phyloP scores from a whole-genome alignment of 768 basidiomycete genomes.

The Leccinum truebloodii region DNA sequence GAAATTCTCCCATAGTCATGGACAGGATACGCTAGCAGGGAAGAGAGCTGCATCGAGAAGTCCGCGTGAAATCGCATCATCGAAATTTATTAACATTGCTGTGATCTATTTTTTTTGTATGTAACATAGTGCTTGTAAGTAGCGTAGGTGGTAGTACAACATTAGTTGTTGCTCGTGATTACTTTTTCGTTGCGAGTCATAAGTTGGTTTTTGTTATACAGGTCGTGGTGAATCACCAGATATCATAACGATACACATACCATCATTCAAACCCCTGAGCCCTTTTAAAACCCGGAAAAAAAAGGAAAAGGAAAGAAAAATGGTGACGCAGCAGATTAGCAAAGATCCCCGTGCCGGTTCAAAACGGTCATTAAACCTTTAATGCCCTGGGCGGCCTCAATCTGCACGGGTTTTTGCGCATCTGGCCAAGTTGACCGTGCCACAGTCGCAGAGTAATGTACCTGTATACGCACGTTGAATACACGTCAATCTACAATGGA shows the following conservation, averaged over 20 bases:
- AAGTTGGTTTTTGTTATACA: conserved; percentile 21
- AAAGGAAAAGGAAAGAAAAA: conserved; percentile 8
- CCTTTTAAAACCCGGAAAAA: conserved; percentile 6
- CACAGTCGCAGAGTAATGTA: conserved; percentile 37
- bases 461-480: conserved; percentile 25
- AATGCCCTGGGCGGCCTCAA: conserved; percentile 37
- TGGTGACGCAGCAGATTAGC: conserved; percentile 13
- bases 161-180: conserved; percentile 22
- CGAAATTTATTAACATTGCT: conserved; percentile 5
- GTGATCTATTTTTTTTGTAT: conserved; percentile 10
- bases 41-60: conserved; percentile 73
- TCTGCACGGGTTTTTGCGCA: conserved; percentile 38
- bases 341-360: conserved; percentile 33
- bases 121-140: conserved; percentile 20
- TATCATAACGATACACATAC: conserved; percentile 25
- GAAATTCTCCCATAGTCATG: conserved; percentile 66
- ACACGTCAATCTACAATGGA: conserved; percentile 10
- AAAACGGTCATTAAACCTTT: conserved; percentile 40
- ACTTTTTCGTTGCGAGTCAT: conserved; percentile 13
- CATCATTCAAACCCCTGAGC: conserved; percentile 17
- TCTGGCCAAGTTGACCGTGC: conserved; percentile 37
- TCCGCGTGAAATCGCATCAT: conserved; percentile 19
- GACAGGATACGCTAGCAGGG: conserved; percentile 87
- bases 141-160: conserved; percentile 32
- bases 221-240: neutral